Conservation (phyloP, 202 grass and related monocot species). For the Cymbopogon flexuosus region DNA sequence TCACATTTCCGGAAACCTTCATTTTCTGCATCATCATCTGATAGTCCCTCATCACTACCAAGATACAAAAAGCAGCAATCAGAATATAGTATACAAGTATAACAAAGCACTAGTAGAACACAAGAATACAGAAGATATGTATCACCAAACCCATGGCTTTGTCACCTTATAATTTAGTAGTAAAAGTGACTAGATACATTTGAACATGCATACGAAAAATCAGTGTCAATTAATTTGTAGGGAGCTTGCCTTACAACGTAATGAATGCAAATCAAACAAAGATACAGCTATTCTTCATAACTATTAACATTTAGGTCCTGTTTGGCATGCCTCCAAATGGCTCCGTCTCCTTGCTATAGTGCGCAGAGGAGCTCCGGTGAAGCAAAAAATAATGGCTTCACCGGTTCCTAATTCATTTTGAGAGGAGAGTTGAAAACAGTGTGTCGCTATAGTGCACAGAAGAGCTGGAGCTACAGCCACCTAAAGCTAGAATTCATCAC, state of each 20-base stretch:
- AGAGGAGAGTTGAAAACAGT: neutral
- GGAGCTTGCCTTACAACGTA: neutral
- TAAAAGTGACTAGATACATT: neutral
- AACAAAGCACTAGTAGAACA: constrained; percentile 1
- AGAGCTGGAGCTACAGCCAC: neutral
- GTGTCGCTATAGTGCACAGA: neutral
- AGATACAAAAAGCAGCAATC: constrained; percentile 15
- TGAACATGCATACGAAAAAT: neutral
- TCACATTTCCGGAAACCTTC: constrained; percentile 78
- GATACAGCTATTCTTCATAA: neutral
- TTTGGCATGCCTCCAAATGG: neutral
- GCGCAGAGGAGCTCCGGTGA: neutral
- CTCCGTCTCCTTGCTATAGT: neutral
- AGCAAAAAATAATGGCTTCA: neutral
- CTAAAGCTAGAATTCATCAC: neutral
- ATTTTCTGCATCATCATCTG: constrained; percentile 65
- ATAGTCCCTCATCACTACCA: constrained; percentile 62
- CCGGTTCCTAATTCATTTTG: neutral
- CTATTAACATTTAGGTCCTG: neutral
- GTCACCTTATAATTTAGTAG: neutral
- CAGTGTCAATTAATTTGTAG: constrained; percentile 5
- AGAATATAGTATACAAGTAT: constrained; percentile 26
- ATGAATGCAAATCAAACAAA: constrained; percentile 1
- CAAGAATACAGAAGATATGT: neutral
- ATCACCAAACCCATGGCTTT: neutral